A percentile compares a stretch with the other conserved stretches of the same genome.
Conservation (phyloP, 2,329 filamentous ascomycete genomes). For the Aspergillus hortae region DNA sequence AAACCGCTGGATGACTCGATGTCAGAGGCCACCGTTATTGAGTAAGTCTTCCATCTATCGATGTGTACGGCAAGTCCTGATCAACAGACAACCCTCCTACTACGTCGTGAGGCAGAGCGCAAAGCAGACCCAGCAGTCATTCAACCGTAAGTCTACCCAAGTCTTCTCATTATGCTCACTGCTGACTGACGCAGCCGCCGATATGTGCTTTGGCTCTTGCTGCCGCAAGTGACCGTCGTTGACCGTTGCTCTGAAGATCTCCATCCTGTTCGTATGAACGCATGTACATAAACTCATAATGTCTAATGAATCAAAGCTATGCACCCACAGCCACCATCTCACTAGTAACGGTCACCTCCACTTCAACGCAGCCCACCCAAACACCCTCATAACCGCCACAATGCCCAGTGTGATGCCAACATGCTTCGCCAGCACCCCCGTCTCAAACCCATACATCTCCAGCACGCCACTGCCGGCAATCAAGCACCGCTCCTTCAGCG, state of each 20-base stretch:
- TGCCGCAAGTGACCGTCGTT: slow-evolving; percentile 7
- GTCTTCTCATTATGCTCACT: background rate
- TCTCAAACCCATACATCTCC: background rate
- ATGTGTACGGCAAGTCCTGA: no score
- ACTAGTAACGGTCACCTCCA: background rate
- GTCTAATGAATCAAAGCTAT: background rate
- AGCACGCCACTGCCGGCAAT: background rate
- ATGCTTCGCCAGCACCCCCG: background rate
- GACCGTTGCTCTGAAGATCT: background rate
- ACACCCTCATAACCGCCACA: background rate
- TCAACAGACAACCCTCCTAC: background rate
- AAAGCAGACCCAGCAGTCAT: background rate
- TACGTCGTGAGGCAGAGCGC: background rate
- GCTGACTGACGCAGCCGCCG: slow-evolving; percentile 4
- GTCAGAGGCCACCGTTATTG: slow-evolving; percentile 5
- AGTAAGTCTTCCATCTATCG: no score
- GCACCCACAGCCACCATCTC: no score
- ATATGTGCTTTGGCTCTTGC: slow-evolving; percentile 13
- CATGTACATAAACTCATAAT: background rate
- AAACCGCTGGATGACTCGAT: background rate
- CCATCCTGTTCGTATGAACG: no score
- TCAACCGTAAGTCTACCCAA: slow-evolving; percentile 5
- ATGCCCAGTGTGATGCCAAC: background rate
- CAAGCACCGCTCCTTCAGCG: background rate
- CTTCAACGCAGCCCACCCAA: background rate